Conservation (phyloP, 805 yeast species). For the Clavispora fructus region DNA sequence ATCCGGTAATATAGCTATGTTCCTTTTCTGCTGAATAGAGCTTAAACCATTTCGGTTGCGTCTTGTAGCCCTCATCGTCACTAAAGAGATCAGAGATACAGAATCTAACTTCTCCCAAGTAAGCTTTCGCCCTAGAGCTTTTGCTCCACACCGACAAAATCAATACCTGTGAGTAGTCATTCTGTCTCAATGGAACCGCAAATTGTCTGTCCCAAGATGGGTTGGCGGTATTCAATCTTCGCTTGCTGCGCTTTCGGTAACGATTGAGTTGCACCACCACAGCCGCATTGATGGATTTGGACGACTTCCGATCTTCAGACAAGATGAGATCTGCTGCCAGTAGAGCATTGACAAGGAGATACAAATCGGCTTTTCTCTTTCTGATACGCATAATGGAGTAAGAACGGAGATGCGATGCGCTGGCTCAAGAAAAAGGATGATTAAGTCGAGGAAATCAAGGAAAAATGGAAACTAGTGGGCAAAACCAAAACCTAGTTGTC, state of each 20-base stretch:
- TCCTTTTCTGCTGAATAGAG: slow-evolving; percentile 35
- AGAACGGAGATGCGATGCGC: too few species aligned
- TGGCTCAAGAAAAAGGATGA: too few species aligned
- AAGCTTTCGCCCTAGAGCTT: slow-evolving; percentile 30
- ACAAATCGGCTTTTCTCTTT: slow-evolving; percentile 2
- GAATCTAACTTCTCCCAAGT: slow-evolving; percentile 37
- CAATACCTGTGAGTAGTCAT: slow-evolving; percentile 26
- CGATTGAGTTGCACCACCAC: slow-evolving; percentile 31
- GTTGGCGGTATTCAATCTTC: slow-evolving; percentile 28
- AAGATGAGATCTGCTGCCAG: slow-evolving; percentile 36
- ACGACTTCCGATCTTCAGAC: slow-evolving; percentile 9
- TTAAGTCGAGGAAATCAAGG: not conserved
- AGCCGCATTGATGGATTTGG: slow-evolving; percentile 30
- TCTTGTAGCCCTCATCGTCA: slow-evolving; percentile 10
- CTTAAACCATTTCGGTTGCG: slow-evolving; percentile 41
- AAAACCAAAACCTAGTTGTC: not conserved
- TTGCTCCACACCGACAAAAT: slow-evolving; percentile 37
- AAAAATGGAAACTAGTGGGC: not conserved
- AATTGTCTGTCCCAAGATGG: slow-evolving; percentile 39
- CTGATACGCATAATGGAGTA: slow-evolving; percentile 6
- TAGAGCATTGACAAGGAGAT: slow-evolving; percentile 23
- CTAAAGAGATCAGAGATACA: slow-evolving; percentile 25
- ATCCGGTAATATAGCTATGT: slow-evolving; percentile 45
- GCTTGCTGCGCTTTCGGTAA: slow-evolving; percentile 23
- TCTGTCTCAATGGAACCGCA: slow-evolving; percentile 23